These are phyloP conservation scores for Vanderwaltozyma polyspora DNA, from an alignment of 805 yeast species.

Conservation along the genomic window DNA sequence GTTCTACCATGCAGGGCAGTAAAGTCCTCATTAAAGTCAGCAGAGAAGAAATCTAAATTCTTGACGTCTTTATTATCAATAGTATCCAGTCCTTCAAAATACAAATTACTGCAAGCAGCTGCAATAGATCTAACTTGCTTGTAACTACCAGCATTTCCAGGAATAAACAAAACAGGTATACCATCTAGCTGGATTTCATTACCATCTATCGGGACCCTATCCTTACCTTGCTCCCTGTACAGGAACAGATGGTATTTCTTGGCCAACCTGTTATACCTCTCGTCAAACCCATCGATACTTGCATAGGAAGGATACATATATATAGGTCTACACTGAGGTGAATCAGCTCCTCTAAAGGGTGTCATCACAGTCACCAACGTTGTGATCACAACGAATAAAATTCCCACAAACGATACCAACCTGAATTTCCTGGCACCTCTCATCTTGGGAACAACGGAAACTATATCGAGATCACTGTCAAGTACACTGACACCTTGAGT, in stretches of 20 bases:
- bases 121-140: slow-evolving; percentile 89
- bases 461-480: neutral
- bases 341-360: slow-evolving; percentile 34
- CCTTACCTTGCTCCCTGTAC: slow-evolving; percentile 74
- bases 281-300: slow-evolving; percentile 60
- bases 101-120: slow-evolving; percentile 55
- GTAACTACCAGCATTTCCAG: slow-evolving; percentile 95
- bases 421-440: slow-evolving; percentile 1
- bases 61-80: slow-evolving; percentile 23
- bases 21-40: slow-evolving; percentile 90
- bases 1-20: slow-evolving; percentile 96
- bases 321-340: slow-evolving; percentile 50
- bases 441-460: neutral
- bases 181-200: slow-evolving; percentile 42
- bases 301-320: slow-evolving; percentile 83
- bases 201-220: slow-evolving; percentile 37
- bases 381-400: neutral
- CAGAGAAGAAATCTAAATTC: slow-evolving; percentile 75
- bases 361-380: slow-evolving; percentile 1
- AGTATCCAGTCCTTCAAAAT: slow-evolving; percentile 27
- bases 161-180: slow-evolving; percentile 83
- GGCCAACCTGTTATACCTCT: slow-evolving; percentile 48
- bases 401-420: neutral
- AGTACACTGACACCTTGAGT: too few species aligned
- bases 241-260: slow-evolving; percentile 70